Conservation (phyloP, 2,329 filamentous ascomycete genomes). For the Aureobasidium lini region DNA sequence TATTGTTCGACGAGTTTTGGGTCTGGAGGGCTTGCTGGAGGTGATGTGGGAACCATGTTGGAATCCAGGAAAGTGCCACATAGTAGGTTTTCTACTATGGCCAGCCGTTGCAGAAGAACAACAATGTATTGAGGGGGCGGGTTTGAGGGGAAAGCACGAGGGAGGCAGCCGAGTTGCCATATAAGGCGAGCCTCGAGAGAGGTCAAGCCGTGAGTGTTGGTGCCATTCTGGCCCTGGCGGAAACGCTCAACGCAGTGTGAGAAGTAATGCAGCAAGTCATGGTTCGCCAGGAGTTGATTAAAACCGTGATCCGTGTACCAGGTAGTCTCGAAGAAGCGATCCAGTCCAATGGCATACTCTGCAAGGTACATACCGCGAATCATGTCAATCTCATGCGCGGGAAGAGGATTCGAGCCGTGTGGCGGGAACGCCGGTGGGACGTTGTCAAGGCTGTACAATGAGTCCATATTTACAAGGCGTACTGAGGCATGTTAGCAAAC, state of each 20-base stretch:
- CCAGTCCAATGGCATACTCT: conserved; percentile 67
- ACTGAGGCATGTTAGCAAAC: conserved; percentile 22
- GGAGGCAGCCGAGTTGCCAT: conserved; percentile 52
- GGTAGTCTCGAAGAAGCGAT: conserved; percentile 69
- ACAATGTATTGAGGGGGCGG: conserved; percentile 32
- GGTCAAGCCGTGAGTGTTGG: conserved; percentile 24
- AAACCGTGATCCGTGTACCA: conserved; percentile 57
- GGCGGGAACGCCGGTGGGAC: conserved; percentile 46
- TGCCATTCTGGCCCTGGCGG: conserved; percentile 13
- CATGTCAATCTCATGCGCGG: conserved; percentile 61
- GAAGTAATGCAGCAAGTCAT: conserved; percentile 54
- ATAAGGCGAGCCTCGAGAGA: conserved; percentile 54
- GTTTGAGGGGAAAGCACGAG: conserved; percentile 20
- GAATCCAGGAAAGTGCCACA: conserved; percentile 64
- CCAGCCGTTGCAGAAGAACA: conserved; percentile 60
- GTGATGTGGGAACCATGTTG: conserved; percentile 44
- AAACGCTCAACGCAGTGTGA: conserved; percentile 52
- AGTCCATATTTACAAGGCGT: conserved; percentile 55
- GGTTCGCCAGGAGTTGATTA: neutral
- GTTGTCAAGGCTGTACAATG: conserved; percentile 60
- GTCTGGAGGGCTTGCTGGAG: conserved; percentile 25
- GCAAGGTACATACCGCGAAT: conserved; percentile 65
- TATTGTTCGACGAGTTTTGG: conserved; percentile 16
- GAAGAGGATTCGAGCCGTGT: conserved; percentile 27
- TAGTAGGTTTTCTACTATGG: conserved; percentile 68